A percentile compares a stretch with the other conserved stretches of the same genome.
These are phyloP conservation scores for Hypoxylon intermedium DNA, from an alignment of 495 filamentous ascomycete genomes.

Conservation along the genomic window DNA sequence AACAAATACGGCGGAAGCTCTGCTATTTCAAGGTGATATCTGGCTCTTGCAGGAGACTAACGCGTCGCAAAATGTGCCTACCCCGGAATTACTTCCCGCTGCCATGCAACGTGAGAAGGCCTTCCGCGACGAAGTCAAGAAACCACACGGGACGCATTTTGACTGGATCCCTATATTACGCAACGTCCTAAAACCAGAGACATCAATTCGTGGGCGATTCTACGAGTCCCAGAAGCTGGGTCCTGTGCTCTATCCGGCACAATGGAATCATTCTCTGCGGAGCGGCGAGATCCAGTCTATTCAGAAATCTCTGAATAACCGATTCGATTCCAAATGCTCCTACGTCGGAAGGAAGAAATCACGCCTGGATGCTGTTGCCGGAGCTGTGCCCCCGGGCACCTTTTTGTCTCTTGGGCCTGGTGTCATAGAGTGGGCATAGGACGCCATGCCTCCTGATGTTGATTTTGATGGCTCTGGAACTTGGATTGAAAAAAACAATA, in stretches of 20 bases:
- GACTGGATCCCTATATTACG: conserved; percentile 41
- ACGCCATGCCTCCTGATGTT: not conserved
- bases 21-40: conserved; percentile 22
- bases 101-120: conserved; percentile 47
- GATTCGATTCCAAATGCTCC: conserved; percentile 35
- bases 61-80: too few species aligned
- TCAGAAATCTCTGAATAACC: conserved; percentile 50
- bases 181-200: conserved; percentile 36
- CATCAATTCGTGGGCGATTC: conserved; percentile 49
- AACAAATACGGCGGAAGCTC: conserved; percentile 27
- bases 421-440: conserved; percentile 8
- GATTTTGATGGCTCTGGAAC: too few species aligned
- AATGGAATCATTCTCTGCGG: conserved; percentile 35
- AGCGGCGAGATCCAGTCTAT: conserved; percentile 41
- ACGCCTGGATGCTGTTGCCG: conserved; percentile 21
- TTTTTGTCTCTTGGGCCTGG: conserved; percentile 6
- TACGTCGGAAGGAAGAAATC: conserved; percentile 28
- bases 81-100: conserved; percentile 28
- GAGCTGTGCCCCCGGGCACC: conserved; percentile 14
- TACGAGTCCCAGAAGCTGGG: conserved; percentile 51
- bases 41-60: conserved; percentile 36
- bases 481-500: too few species aligned
- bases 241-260: conserved; percentile 39
- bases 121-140: conserved; percentile 44
- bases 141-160: conserved; percentile 31